Evolutionary conservation across 305 asterid species (phyloP).

Genomic region (Striga hermonthica): DNA sequence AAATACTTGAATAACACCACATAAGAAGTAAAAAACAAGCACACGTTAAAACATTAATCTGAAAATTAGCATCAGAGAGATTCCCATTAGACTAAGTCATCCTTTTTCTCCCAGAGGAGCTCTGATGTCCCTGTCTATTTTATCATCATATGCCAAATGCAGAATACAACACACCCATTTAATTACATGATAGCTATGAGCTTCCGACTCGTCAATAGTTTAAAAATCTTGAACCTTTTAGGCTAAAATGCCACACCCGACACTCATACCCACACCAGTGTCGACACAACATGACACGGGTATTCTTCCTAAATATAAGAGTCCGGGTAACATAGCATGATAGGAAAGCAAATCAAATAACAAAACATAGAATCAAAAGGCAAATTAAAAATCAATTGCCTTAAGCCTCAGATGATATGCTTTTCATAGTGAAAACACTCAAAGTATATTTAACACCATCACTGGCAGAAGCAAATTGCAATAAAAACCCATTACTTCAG

Average conservation of each 20-base stretch:
- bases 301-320: too few species aligned
- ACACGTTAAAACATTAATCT: too few species aligned
- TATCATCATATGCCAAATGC: conserved; percentile 39
- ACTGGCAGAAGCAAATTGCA: conserved; percentile 31
- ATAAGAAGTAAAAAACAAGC: too few species aligned
- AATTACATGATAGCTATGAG: too few species aligned
- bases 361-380: not conserved
- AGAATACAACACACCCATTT: not conserved
- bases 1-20: too few species aligned
- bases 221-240: too few species aligned
- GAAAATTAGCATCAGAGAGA: conserved; percentile 47
- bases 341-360: not conserved
- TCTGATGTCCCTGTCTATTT: conserved; percentile 62
- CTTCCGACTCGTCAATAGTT: too few species aligned
- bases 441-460: conserved; percentile 60
- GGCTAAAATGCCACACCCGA: too few species aligned
- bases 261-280: too few species aligned
- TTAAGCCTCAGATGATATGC: conserved; percentile 39
- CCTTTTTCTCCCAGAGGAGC: conserved; percentile 33
- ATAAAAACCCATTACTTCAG: not conserved
- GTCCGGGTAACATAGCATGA: too few species aligned
- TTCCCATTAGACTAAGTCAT: conserved; percentile 53
- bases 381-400: not conserved
- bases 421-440: conserved; percentile 43
- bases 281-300: too few species aligned